Evolutionary conservation across 163 green algal genomes (phyloP), one percentile per base, ranked within the genome.

Genomic region (Smithsoniella earleae): DNA sequence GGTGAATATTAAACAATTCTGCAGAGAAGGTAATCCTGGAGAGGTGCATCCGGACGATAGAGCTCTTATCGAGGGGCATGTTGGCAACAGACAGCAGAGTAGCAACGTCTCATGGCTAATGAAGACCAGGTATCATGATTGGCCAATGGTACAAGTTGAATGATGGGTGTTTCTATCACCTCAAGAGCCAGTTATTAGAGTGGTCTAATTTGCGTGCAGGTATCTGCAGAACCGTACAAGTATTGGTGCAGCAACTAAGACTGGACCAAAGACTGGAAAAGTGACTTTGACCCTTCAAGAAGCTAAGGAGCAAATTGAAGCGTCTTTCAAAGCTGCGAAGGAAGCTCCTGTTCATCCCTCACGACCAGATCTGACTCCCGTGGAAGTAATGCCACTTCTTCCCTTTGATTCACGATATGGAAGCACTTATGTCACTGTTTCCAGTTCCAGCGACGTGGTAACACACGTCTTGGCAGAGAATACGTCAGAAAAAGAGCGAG

Each of bases 271-370:
- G n/a, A n/a, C n/a, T n/a, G n/a, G n/a, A n/a, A n/a, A n/a, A n/a
- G n/a, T n/a, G n/a, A 36, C 25, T 5, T 16, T 69, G 6, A 69
- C 58, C 28, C 58, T 69, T 25, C 30, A 33, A 36, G 58, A 69
- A 34, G 58, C 58, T n/a, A 69, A 69, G 58, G n/a, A 69, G 25
- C 58, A 36, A 6, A 69, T 69, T 34, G 58, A 69, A 69, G 16
- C 31, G 25, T 69, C 58, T 30, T 69, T 69, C 25, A 1, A 18
- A n/a, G 25, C 31, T 69, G 58, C 58, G 22, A 69, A 37, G 58
- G 25, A 69, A 34, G 4, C 58, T n/a, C 58, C 58, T 10, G 27
- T 43, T 20, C 58, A 69, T 69, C 58, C 58, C n/a, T n/a, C 6
- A 33, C 31, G 34, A 33, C n/a, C 20, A 34, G 58, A 33, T 6